Conservation (phyloP, 2,329 filamentous ascomycete species). For the Clathrospora elynae region DNA sequence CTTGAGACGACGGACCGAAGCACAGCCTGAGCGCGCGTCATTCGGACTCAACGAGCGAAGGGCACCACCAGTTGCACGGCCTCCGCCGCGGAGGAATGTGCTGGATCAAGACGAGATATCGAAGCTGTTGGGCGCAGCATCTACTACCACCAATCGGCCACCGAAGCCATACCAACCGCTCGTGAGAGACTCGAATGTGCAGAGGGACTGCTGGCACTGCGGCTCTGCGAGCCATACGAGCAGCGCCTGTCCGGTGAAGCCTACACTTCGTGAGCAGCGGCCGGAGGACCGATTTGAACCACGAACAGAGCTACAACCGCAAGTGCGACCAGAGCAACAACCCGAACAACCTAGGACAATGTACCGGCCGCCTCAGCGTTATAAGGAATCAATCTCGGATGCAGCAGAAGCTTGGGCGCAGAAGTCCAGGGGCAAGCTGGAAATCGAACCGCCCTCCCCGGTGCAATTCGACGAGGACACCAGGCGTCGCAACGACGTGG, state of each 20-base stretch:
- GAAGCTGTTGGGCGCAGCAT: conserved; percentile 27
- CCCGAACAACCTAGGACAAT: conserved; percentile 9
- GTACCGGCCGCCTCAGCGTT: conserved; percentile 17
- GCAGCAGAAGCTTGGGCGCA: conserved; percentile 37
- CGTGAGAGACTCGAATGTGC: conserved; percentile 26
- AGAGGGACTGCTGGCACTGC: conserved; percentile 41
- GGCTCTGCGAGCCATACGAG: conserved; percentile 33
- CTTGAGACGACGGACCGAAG: conserved; percentile 36
- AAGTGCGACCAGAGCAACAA: neutral
- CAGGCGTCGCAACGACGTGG: conserved; percentile 24
- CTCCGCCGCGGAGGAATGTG: conserved; percentile 24
- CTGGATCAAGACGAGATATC: conserved; percentile 39
- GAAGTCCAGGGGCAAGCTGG: conserved; percentile 21
- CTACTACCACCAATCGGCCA: conserved; percentile 8
- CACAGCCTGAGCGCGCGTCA: conserved; percentile 11
- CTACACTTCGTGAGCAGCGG: conserved; percentile 27
- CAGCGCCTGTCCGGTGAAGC: conserved; percentile 32
- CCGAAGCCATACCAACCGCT: conserved; percentile 31
- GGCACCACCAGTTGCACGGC: conserved; percentile 6
- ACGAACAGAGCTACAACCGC: neutral
- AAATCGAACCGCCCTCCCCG: conserved; percentile 18
- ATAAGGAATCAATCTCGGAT: conserved; percentile 28
- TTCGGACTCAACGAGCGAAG: conserved; percentile 6
- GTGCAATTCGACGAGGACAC: conserved; percentile 20
- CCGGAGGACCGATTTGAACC: conserved; percentile 4